A percentile compares a stretch with the other conserved stretches of the same genome.
phyloP scores from a whole-genome alignment of 2,329 filamentous ascomycete genomes.

The Phaeosphaeriaceae sp. region DNA sequence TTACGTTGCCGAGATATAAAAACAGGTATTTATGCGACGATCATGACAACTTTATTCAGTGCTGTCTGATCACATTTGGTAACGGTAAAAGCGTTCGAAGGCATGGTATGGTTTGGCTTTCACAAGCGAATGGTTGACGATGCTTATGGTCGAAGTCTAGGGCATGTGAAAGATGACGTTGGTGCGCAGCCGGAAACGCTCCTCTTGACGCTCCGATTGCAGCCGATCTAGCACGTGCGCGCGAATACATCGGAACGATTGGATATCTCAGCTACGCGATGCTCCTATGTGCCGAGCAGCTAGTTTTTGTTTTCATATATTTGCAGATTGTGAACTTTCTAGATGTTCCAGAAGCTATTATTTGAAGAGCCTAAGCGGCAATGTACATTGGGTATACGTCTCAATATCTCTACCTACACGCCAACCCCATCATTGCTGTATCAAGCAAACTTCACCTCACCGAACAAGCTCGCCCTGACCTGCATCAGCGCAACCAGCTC shows the following conservation, averaged over 20 bases:
- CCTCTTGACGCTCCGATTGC: slow-evolving; percentile 26
- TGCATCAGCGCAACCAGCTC: slow-evolving; percentile 58
- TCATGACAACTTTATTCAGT: not conserved
- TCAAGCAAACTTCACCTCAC: slow-evolving; percentile 52
- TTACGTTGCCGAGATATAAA: slow-evolving; percentile 15
- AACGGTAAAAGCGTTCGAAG: not conserved
- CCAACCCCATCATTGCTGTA: not conserved
- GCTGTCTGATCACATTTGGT: not conserved
- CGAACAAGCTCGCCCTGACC: slow-evolving; percentile 55
- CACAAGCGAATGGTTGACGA: slow-evolving; percentile 21
- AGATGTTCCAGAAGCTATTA: too few species aligned
- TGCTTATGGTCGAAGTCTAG: slow-evolving; percentile 5
- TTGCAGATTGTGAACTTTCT: too few species aligned
- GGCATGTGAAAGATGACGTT: slow-evolving; percentile 47
- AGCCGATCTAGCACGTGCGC: slow-evolving; percentile 29
- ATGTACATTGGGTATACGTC: slow-evolving; percentile 22
- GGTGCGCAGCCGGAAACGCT: slow-evolving; percentile 25
- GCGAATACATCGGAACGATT: slow-evolving; percentile 21
- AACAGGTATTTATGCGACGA: not conserved
- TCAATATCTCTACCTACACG: not conserved
- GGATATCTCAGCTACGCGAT: not conserved
- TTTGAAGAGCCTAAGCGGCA: not conserved
- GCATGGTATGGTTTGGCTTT: slow-evolving; percentile 11
- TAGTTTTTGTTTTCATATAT: too few species aligned
- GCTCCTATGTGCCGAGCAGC: not conserved